A percentile compares a stretch with the other conserved stretches of the same genome.
phyloP scores from a whole-genome alignment of 805 yeast genomes.

The Cyberlindnera nakhonratchasimensis region DNA sequence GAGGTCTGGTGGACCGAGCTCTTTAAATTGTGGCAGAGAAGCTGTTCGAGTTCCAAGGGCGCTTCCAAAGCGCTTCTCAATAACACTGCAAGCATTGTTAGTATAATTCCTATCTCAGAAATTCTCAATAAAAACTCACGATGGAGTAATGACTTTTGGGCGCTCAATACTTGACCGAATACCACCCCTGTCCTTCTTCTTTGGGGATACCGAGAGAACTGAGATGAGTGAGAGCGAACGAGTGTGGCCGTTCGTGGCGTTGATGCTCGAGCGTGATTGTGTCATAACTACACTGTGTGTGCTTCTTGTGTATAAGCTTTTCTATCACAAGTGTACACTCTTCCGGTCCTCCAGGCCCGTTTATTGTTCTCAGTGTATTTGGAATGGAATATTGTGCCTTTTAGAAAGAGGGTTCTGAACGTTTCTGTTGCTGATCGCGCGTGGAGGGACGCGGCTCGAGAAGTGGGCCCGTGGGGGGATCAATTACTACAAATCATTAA shows the following conservation, averaged over 20 bases:
- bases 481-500: no score
- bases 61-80: slow-evolving; percentile 49
- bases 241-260: slow-evolving; percentile 11
- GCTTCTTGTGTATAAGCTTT: no score
- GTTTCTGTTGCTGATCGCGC: neutral
- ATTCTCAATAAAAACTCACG: slow-evolving; percentile 12
- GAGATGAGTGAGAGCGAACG: slow-evolving; percentile 11
- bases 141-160: slow-evolving; percentile 22
- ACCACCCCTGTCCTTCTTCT: slow-evolving; percentile 17
- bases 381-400: no score
- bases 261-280: slow-evolving; percentile 6
- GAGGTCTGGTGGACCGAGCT: slow-evolving; percentile 76
- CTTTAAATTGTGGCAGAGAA: slow-evolving; percentile 37
- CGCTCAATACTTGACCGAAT: slow-evolving; percentile 12
- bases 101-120: neutral
- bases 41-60: slow-evolving; percentile 49
- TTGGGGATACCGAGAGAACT: slow-evolving; percentile 13
- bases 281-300: no score
- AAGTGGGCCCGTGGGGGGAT: no score
- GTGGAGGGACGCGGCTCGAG: no score
- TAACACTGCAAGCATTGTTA: slow-evolving; percentile 31
- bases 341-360: neutral
- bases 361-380: neutral
- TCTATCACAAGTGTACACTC: no score
- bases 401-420: neutral